These are phyloP conservation scores for Trichocomaceae sp. DNA, from an alignment of 2,329 filamentous ascomycete species.

Conservation along the genomic window DNA sequence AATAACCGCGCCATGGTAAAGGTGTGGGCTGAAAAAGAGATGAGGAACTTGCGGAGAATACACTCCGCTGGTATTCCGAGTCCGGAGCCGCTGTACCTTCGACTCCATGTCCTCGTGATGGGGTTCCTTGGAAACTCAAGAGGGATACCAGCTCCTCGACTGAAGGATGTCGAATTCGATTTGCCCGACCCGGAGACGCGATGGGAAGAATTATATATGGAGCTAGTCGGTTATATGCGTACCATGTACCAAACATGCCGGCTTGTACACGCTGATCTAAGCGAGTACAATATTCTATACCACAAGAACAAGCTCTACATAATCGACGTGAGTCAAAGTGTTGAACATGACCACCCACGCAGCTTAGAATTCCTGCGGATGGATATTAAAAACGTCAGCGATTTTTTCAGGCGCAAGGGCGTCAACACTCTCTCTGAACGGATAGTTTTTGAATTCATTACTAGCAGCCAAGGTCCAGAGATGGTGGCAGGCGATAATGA, in stretches of 20 bases:
- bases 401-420: slow-evolving; percentile 83
- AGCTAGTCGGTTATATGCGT: slow-evolving; percentile 82
- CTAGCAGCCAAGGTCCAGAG: slow-evolving; percentile 47
- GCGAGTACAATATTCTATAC: slow-evolving; percentile 97
- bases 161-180: slow-evolving; percentile 75
- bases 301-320: slow-evolving; percentile 76
- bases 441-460: slow-evolving; percentile 78
- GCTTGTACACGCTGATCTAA: slow-evolving; percentile 91
- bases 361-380: slow-evolving; percentile 91
- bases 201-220: slow-evolving; percentile 73
- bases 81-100: slow-evolving; percentile 80
- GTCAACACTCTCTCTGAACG: slow-evolving; percentile 76
- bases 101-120: slow-evolving; percentile 95
- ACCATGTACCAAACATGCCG: slow-evolving; percentile 86
- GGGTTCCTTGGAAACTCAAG: slow-evolving; percentile 80
- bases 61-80: slow-evolving; percentile 79
- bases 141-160: slow-evolving; percentile 78
- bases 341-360: slow-evolving; percentile 91
- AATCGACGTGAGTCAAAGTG: slow-evolving; percentile 95
- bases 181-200: slow-evolving; percentile 61
- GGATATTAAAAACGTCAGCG: slow-evolving; percentile 95
- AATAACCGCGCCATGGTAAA: slow-evolving; percentile 97
- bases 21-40: slow-evolving; percentile 98
- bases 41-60: slow-evolving; percentile 82
- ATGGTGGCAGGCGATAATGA: slow-evolving; percentile 38